Conservation (phyloP, 805 yeast genomes). For the Saturnispora besseyi region DNA sequence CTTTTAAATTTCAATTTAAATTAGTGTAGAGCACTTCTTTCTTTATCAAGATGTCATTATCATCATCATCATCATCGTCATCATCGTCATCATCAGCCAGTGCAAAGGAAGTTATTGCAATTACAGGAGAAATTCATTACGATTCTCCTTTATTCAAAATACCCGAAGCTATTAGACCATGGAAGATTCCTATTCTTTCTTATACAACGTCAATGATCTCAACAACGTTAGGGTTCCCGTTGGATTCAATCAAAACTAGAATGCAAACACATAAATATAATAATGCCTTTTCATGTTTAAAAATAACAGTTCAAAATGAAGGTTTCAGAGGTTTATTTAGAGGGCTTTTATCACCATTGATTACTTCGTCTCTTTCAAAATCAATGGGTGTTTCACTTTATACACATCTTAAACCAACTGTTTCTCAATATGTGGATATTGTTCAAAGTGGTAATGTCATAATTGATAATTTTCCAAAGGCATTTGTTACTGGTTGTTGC, state of each 20-base stretch:
- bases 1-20: not conserved
- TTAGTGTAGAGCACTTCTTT: not conserved
- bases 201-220: conserved; percentile 54
- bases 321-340: conserved; percentile 66
- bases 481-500: conserved; percentile 48
- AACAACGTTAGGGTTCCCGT: conserved; percentile 70
- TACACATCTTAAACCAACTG: conserved; percentile 41
- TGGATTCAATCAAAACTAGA: conserved; percentile 80
- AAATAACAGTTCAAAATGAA: conserved; percentile 45
- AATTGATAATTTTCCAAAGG: conserved; percentile 35
- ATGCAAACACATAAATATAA: conserved; percentile 70
- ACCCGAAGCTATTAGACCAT: conserved; percentile 42
- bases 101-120: conserved; percentile 37
- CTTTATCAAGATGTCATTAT: not conserved
- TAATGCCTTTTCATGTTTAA: conserved; percentile 48
- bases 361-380: conserved; percentile 56
- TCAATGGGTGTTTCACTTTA: conserved; percentile 60
- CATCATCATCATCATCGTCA: not conserved
- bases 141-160: conserved; percentile 38
- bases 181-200: conserved; percentile 51
- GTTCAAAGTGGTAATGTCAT: not conserved
- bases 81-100: not conserved
- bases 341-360: conserved; percentile 66
- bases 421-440: conserved; percentile 10
- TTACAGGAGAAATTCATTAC: conserved; percentile 45